These are phyloP conservation scores for Cadophora gregata DNA, from an alignment of 2,329 filamentous ascomycete species.

Conservation along the genomic window DNA sequence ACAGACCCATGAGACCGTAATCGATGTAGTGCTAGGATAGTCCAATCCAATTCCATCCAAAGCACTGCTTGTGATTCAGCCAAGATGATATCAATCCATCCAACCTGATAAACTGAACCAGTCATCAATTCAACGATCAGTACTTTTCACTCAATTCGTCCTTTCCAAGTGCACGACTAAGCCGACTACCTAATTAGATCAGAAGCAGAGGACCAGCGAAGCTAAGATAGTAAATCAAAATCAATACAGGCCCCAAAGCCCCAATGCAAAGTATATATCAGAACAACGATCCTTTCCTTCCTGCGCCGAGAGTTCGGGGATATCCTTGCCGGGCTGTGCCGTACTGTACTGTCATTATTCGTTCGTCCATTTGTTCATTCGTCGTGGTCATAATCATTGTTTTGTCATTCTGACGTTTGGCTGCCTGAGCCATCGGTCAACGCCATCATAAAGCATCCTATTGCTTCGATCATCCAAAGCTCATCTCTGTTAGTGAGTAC, in stretches of 20 bases:
- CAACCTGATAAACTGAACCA: not conserved
- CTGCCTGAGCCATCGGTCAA: not conserved
- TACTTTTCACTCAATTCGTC: not conserved
- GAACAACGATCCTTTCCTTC: conserved; percentile 10
- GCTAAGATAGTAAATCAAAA: not conserved
- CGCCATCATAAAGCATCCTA: not conserved
- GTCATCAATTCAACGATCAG: not conserved
- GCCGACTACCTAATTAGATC: not conserved
- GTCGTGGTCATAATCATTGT: not conserved
- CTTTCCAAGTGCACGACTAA: not conserved
- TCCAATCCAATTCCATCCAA: not conserved
- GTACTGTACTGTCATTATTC: conserved; percentile 1
- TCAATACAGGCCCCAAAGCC: conserved; percentile 12
- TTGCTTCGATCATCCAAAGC: conserved; percentile 6
- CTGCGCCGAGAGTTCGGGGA: no score
- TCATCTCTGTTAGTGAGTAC: conserved; percentile 6
- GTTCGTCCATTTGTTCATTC: not conserved
- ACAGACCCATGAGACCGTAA: not conserved
- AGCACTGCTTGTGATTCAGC: not conserved
- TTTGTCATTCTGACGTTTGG: not conserved
- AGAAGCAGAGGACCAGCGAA: not conserved
- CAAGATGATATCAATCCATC: not conserved
- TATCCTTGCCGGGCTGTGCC: not conserved
- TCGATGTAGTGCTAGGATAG: not conserved
- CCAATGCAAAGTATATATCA: conserved; percentile 7